Base-by-base conservation (phyloP, 2,329 filamentous ascomycete species). In the Lasiodiplodia hormozganensis region DNA sequence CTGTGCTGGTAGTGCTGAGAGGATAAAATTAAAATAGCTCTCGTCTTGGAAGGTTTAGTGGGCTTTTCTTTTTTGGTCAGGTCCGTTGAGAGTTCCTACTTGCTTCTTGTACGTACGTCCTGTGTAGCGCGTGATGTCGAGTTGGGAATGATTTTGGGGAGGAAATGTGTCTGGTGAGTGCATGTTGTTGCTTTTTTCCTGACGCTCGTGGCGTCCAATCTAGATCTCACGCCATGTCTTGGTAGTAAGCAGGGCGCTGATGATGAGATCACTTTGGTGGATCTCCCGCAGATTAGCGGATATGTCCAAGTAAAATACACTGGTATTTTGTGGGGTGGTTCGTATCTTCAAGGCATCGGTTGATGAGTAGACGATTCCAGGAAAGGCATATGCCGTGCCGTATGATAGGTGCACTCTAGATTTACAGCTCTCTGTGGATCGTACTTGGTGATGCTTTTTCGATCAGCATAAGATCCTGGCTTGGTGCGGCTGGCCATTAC, bases 151-250 rank as follows among this genome's bases (percentile, higher is more conserved):
- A 10, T 52, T 21, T 53, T 18, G 21, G 49, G 21, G 23, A 28
- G 51, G 25, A 18, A 53, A 16, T 6, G 11, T 23, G 51, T n/a
- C 23, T 43, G 11, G 36, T 31, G 34, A 60, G 31, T 43, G 23
- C n/a, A 16, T 43, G n/a, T 31, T 38, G 54, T 34, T 57, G 34
- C 36, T 57, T 38, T 40, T 23, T 40, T 8, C 16, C 10, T 34
- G 8, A 12, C 18, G 11, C 25, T 34, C 31, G 18, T 56, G 54
- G n/a, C 18, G 54, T 18, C 31, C 34, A 57, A 38, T 40, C 54
- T 57, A 34, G 54, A 57, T 38, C 54, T 38, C n/a, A 34, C 54
- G 54, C 54, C 54, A 57, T 25, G 54, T 57, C 54, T 40, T 23
- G 36, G 52, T 8, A 14, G 54, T 57, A 18, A 57, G 54, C 54